These are phyloP conservation scores for Starmerella vitae DNA, from an alignment of 805 yeast species.

Conservation along the genomic window DNA sequence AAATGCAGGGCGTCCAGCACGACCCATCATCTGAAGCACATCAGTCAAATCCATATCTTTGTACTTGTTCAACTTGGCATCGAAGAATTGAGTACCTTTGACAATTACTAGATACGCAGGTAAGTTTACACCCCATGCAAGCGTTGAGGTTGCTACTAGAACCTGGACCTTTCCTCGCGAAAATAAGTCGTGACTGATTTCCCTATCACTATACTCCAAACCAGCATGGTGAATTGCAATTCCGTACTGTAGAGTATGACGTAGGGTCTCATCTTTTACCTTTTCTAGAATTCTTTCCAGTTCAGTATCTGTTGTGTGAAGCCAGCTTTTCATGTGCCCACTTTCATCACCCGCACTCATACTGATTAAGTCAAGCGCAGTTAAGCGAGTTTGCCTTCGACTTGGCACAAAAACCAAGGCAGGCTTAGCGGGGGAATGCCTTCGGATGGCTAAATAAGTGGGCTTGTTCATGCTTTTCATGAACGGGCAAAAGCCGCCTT, in stretches of 20 bases:
- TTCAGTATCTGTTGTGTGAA: slow-evolving; percentile 53
- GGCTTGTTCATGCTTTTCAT: slow-evolving; percentile 87
- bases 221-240: slow-evolving; percentile 79
- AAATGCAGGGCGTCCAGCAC: slow-evolving; percentile 73
- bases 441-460: slow-evolving; percentile 81
- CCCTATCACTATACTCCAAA: slow-evolving; percentile 57
- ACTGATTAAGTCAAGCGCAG: slow-evolving; percentile 66
- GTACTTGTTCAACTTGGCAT: slow-evolving; percentile 46
- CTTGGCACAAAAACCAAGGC: slow-evolving; percentile 77
- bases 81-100: slow-evolving; percentile 61
- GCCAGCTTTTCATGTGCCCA: slow-evolving; percentile 57
- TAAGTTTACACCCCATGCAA: slow-evolving; percentile 78
- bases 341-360: slow-evolving; percentile 45
- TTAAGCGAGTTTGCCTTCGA: slow-evolving; percentile 66
- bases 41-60: slow-evolving; percentile 74
- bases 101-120: slow-evolving; percentile 70
- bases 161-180: slow-evolving; percentile 60
- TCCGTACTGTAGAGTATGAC: slow-evolving; percentile 61
- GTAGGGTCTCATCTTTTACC: slow-evolving; percentile 74
- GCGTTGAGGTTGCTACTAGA: slow-evolving; percentile 64
- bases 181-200: slow-evolving; percentile 54
- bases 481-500: slow-evolving; percentile 59
- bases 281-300: slow-evolving; percentile 35
- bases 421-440: slow-evolving; percentile 77
- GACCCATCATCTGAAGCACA: slow-evolving; percentile 72